Conservation (phyloP, 192 early-diverging fungal species). For the Rhizoclosmatium globosum region DNA sequence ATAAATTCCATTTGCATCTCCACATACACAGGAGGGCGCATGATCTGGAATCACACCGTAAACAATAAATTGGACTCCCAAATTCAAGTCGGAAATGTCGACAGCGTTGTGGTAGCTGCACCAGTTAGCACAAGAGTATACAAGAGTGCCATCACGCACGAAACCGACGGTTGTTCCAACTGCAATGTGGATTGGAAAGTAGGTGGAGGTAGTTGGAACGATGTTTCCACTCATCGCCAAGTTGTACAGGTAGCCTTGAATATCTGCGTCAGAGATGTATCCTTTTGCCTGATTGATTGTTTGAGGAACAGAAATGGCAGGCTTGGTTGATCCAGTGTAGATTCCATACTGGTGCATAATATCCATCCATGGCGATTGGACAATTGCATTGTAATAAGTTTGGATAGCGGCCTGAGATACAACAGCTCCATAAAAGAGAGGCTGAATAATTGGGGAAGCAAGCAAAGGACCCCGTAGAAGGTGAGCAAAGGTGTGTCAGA, state of each 20-base stretch:
- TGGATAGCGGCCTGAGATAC: neutral
- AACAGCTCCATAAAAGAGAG: neutral
- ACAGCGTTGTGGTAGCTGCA: neutral
- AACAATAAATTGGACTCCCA: neutral
- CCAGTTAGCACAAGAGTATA: neutral
- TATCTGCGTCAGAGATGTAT: neutral
- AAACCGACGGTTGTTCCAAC: neutral
- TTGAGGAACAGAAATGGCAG: neutral
- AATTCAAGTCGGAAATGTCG: slow-evolving; percentile 1
- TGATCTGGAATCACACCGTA: neutral
- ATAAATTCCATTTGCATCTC: neutral
- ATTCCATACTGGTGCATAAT: neutral
- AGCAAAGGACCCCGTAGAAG: neutral
- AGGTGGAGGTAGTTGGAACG: neutral
- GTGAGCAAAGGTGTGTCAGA: neutral
- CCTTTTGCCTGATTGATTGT: neutral
- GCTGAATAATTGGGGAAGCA: neutral
- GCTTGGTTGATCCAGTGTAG: neutral
- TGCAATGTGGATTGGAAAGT: slow-evolving; percentile 10
- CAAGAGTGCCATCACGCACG: neutral
- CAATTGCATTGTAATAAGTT: neutral
- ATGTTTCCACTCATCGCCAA: neutral
- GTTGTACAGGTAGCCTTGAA: neutral
- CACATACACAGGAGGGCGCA: neutral
- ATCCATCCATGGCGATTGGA: neutral